Percentiles rank a stretch among this genome's conserved stretches.
Conservation (phyloP, 192 early-diverging fungal genomes). For the Podochytrium sp. region DNA sequence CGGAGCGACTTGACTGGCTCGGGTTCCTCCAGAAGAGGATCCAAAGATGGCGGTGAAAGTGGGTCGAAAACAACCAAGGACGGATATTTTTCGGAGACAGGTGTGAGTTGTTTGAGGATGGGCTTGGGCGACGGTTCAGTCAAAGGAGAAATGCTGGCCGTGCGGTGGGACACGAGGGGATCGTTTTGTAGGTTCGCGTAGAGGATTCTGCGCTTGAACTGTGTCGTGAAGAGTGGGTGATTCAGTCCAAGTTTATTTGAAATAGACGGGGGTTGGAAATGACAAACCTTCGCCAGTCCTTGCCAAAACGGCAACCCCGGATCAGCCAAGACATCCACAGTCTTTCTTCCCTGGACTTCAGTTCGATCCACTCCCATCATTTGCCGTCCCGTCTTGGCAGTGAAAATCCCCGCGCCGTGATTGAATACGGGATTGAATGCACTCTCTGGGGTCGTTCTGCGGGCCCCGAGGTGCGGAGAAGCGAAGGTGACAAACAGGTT, state of each 20-base stretch:
- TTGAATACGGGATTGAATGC: slow-evolving; percentile 33
- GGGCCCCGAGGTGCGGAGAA: slow-evolving; percentile 52
- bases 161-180: slow-evolving; percentile 27
- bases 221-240: no score
- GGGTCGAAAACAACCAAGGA: slow-evolving; percentile 4
- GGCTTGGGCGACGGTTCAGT: neutral
- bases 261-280: no score
- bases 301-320: slow-evolving; percentile 32
- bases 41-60: neutral
- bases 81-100: slow-evolving; percentile 15
- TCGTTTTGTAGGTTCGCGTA: slow-evolving; percentile 33
- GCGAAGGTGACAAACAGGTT: slow-evolving; percentile 48
- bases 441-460: neutral
- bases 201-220: slow-evolving; percentile 19
- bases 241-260: no score
- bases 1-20: neutral
- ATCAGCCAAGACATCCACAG: slow-evolving; percentile 22
- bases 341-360: neutral
- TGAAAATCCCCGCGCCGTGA: neutral
- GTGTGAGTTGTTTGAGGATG: neutral
- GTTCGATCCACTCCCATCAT: slow-evolving; percentile 12
- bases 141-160: neutral
- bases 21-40: neutral
- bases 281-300: no score
- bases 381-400: slow-evolving; percentile 14